Base-by-base conservation (phyloP, 352 stramenopile species). In the Phytophthora tentaculata region DNA sequence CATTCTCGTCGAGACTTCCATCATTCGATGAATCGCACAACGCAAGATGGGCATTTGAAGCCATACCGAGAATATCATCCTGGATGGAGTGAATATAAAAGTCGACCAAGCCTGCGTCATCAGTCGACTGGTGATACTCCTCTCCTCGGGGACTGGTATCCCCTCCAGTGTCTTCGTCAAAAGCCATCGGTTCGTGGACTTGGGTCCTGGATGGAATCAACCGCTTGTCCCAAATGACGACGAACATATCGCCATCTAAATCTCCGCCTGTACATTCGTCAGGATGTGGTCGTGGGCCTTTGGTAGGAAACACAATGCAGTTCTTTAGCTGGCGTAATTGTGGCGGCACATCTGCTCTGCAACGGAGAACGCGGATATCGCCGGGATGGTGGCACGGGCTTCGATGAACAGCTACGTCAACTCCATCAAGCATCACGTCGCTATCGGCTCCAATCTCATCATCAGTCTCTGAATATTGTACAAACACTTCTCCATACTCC, bases 211-310 rank as follows among this genome's bases (percentile, higher is more conserved):
- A 56, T 14, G 86, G 88, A 52, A 96, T 81, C 16, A 96, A 74
- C 0, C 78, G 73, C 23, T 90, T 50, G 54, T 96, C 88, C 88
- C 88, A 96, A 66, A 96, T 92, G 8, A 92, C 83, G 5, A 87
- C 82, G 61, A 91, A 96, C 24, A 90, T 71, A 20, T 96, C 88
- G 6, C 88, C 88, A 32, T 96, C 86, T 28, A 96, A 77, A 61
- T 96, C 88, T 10, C 88, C 86, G 13, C 88, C 86, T 9, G 86
- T 90, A 64, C 86, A 94, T 67, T 92, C 88, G 45, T 94, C 83
- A 35, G 88, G 81, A 62, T 94, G 85, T 6, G 88, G 86, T 23
- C 86, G 81, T 19, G 68, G 72, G 10, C 88, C 88, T 45, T 79
- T 54, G n/a, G 64, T 88, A 12, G 88, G 88, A 61, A 96, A 96